A percentile compares a stretch with the other conserved stretches of the same genome.
phyloP scores from a whole-genome alignment of 2,329 filamentous ascomycete genomes.

The Macroventuria anomochaeta region DNA sequence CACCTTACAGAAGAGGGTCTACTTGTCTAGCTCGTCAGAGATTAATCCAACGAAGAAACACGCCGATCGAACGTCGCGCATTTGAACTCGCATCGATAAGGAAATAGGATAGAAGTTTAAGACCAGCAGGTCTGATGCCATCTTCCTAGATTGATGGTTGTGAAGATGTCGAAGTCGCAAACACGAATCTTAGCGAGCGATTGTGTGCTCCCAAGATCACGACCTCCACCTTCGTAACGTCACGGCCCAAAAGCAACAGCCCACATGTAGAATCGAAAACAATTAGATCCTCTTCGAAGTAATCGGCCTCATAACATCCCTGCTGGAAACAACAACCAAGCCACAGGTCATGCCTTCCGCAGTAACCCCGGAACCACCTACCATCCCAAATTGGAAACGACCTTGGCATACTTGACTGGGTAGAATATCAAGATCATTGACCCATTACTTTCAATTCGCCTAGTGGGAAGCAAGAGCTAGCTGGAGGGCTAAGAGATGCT shows the following conservation, averaged over 20 bases:
- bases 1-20: too few species aligned
- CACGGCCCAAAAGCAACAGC: too few species aligned
- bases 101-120: too few species aligned
- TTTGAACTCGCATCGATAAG: too few species aligned
- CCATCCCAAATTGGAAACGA: slow-evolving; percentile 36
- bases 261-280: too few species aligned
- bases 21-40: too few species aligned
- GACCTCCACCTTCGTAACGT: slow-evolving; percentile 13
- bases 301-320: too few species aligned
- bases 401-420: slow-evolving; percentile 39
- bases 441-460: slow-evolving; percentile 63
- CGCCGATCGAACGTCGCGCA: too few species aligned
- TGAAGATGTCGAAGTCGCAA: not conserved
- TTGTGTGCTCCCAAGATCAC: slow-evolving; percentile 39
- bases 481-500: slow-evolving; percentile 62
- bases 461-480: slow-evolving; percentile 61
- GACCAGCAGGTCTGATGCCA: too few species aligned
- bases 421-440: slow-evolving; percentile 42
- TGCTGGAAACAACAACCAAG: not conserved
- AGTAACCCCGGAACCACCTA: slow-evolving; percentile 19
- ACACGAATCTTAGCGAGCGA: slow-evolving; percentile 32
- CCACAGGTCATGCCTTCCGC: slow-evolving; percentile 32
- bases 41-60: too few species aligned
- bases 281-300: too few species aligned
- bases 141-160: too few species aligned